Base-by-base conservation (phyloP, 2,329 filamentous ascomycete genomes). In the Epichloe coenophiala region DNA sequence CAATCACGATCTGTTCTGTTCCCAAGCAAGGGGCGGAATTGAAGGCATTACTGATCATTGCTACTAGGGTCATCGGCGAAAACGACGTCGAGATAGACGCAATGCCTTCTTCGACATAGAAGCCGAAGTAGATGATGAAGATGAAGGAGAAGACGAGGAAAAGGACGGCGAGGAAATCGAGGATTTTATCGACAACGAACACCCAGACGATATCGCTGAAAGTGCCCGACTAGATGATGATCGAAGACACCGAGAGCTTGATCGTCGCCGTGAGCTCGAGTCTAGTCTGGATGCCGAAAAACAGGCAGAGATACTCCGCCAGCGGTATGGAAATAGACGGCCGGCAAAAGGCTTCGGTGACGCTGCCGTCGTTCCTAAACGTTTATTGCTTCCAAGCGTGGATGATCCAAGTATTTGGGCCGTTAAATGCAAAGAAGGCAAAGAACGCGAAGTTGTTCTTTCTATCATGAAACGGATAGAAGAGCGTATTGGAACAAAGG, bases 351-450 rank as follows among this genome's bases (percentile, higher is more conserved):
- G 78, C 61, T 67, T 78, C 54, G 78, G 78, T 47, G 86, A 91
- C 60, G 81, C 85, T 21, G 80, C 84, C 3, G 80, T 91, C 45
- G 83, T 95, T 3, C 89, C 90, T 19, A 90, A 91, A 66, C 81
- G 88, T 54, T 71, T 97, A 41, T 77, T 97, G 12, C 81, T 97
- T 42, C 93, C 93, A 4, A 93, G 88, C 60, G 90, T 96, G 47
- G 86, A 96, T 55, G 93, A 98, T 65, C 93, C 93, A 1, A 89
- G 87, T 60, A 97, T 98, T 63, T 98, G 88, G 88, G 88, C 86
- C 54, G 84, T 95, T 55, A 83, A 86, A 60, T 95, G 89, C 69
- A 93, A 93, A 65, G 88, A 93, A 58, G 91, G 91, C 60, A 98
- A 98, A 68, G 93, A 98, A 69, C 81, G 85, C 54, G 93, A 98